phyloP scores from a whole-genome alignment of 495 filamentous ascomycete genomes.

The Chaetomium cochliodes region DNA sequence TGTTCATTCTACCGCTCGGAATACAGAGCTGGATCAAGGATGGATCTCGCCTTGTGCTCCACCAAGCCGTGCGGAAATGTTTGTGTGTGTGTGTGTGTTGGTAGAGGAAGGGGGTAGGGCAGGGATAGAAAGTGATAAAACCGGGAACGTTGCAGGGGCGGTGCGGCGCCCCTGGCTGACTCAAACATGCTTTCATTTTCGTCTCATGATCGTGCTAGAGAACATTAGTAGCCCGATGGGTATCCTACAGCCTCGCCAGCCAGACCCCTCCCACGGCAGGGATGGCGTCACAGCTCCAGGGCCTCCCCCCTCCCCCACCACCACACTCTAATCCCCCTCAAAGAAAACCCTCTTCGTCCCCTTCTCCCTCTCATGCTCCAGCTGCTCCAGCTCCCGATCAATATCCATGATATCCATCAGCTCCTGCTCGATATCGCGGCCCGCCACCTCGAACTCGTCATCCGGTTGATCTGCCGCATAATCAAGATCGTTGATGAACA shows the following conservation, averaged over 20 bases:
- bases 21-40: conserved; percentile 63
- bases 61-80: conserved; percentile 59
- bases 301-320: background rate
- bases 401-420: conserved; percentile 58
- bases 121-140: background rate
- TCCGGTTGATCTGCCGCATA: conserved; percentile 44
- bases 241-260: conserved; percentile 20
- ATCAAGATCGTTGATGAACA: conserved; percentile 46
- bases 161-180: background rate
- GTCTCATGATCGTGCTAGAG: conserved; percentile 18
- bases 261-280: background rate
- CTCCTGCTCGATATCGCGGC: conserved; percentile 51
- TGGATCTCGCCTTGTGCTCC: conserved; percentile 64
- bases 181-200: conserved; percentile 15
- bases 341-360: conserved; percentile 52
- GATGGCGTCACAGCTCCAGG: too few species aligned
- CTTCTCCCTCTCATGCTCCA: conserved; percentile 45
- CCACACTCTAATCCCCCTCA: conserved; percentile 37
- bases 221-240: conserved; percentile 17
- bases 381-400: conserved; percentile 50
- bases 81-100: background rate
- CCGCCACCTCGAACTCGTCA: conserved; percentile 46
- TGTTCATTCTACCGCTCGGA: conserved; percentile 58
- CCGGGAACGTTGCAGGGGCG: background rate
- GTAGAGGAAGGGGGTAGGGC: conserved; percentile 3